Evolutionary conservation across 148 eudicot genomes (phyloP), one percentile per base, ranked within the genome.

Genomic region (Cornus kousa): DNA sequence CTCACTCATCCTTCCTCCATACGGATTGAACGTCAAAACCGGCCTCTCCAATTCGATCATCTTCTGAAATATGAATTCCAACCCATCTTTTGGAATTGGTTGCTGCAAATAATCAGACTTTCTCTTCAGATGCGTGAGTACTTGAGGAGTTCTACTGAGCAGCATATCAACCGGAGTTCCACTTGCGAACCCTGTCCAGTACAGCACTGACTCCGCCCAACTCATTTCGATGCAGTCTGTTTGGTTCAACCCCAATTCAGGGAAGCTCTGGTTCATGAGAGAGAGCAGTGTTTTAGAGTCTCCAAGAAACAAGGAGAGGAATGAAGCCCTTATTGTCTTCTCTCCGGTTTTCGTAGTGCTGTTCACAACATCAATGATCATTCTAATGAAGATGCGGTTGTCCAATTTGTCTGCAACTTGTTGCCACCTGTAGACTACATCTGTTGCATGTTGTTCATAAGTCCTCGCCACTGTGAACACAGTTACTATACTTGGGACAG

Each of bases 141-240:
- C 22, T 48, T 57, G 83, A 20, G 83, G 79, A 28, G n/a, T 32
- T n/a, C 85, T 28, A 33, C 76, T 77, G 0, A 83, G 83, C 1
- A 85, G 80, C 48, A 53, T 80, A 4, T 69, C 80, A 2, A 59
- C 59, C 0, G 81, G 77, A 12, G 81, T 80, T 23, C 83, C 74
- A 0, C 20, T n/a, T 0, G 85, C 73, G 73, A 83, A 83, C 8
- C 67, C 76, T 9, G 82, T 67, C 33, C 72, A 81, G 68, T 12
- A 74, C 12, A 88, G 72, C 0, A 82, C 82, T 0, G 88, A 85
- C 9, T 88, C 83, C 7, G 77, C 48, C 88, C 88, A 88, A 28
- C 77, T 85, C 88, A 83, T 83, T 60, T 88, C 88, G 1, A 5
- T 43, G 59, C 88, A 85, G 16, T 88, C 88, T 8, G 70, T n/a